These are phyloP conservation scores for Epithele typhae DNA, from an alignment of 768 basidiomycete genomes.

Conservation along the genomic window DNA sequence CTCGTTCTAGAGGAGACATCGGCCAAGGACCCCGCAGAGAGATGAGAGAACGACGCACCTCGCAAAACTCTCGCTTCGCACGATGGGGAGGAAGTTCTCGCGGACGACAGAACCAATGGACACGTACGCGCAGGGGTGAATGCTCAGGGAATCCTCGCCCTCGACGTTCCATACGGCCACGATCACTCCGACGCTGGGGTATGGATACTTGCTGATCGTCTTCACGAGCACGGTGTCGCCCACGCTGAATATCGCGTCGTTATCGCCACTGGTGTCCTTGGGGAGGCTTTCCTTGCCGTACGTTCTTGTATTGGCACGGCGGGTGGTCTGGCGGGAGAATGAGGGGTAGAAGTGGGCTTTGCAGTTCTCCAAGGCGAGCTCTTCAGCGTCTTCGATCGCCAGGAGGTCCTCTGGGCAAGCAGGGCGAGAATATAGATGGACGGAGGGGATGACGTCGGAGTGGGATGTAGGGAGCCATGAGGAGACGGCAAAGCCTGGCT, in stretches of 20 bases:
- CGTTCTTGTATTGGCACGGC: background rate
- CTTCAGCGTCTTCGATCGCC: conserved; percentile 16
- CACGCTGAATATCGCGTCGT: conserved; percentile 34
- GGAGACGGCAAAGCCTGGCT: too few species aligned
- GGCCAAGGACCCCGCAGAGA: too few species aligned
- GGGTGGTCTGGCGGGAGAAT: background rate
- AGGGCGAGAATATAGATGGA: conserved; percentile 8
- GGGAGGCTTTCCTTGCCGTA: conserved; percentile 4
- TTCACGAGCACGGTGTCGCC: conserved; percentile 69
- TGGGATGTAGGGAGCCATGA: background rate
- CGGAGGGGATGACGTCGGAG: conserved; percentile 17
- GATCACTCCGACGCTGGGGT: conserved; percentile 66
- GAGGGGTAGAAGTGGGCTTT: conserved; percentile 19
- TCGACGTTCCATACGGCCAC: conserved; percentile 62
- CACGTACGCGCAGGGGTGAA: conserved; percentile 46
- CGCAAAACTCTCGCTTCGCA: conserved; percentile 52
- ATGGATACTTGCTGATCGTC: conserved; percentile 18
- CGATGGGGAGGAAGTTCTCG: conserved; percentile 56
- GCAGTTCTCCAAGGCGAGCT: conserved; percentile 9
- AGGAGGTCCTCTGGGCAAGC: conserved; percentile 15
- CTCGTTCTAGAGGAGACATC: conserved; percentile 74
- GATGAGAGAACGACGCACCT: conserved; percentile 38
- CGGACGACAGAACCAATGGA: conserved; percentile 78
- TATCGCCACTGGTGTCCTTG: background rate
- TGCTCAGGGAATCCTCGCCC: conserved; percentile 26